Percentiles rank a stretch among this genome's conserved stretches.
Evolutionary conservation across 2,329 filamentous ascomycete species (phyloP).

Genomic region (Pseudohalonectria lignicola): DNA sequence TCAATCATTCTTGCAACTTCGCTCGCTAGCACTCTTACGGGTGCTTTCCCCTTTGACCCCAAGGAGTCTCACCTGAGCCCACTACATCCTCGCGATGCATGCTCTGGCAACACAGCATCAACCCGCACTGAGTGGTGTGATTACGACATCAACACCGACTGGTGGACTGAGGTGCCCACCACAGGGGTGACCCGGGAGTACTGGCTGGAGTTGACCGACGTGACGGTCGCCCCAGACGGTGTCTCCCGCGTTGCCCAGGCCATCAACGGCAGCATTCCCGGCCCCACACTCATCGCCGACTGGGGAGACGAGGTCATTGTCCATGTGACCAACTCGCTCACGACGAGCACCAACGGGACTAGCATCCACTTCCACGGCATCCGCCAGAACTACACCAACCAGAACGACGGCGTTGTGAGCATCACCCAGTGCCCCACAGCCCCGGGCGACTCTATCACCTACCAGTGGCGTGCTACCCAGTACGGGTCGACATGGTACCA

Average conservation of each 20-base stretch:
- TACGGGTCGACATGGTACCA: slow-evolving; percentile 51
- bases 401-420: slow-evolving; percentile 23
- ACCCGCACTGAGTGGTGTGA: slow-evolving; percentile 28
- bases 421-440: slow-evolving; percentile 28
- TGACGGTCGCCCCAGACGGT: slow-evolving; percentile 33
- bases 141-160: slow-evolving; percentile 36
- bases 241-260: slow-evolving; percentile 24
- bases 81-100: not conserved
- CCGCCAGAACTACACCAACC: slow-evolving; percentile 40
- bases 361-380: slow-evolving; percentile 54
- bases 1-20: not conserved
- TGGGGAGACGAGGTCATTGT: slow-evolving; percentile 24
- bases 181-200: slow-evolving; percentile 41
- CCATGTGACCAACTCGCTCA: slow-evolving; percentile 22
- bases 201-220: slow-evolving; percentile 28
- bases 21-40: not conserved
- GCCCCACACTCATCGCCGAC: slow-evolving; percentile 19
- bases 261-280: slow-evolving; percentile 20
- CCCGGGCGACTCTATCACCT: slow-evolving; percentile 24
- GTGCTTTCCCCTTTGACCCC: not conserved
- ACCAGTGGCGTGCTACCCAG: slow-evolving; percentile 43
- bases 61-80: not conserved
- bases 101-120: slow-evolving; percentile 1
- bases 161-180: slow-evolving; percentile 24
- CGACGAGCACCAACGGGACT: slow-evolving; percentile 39